These are phyloP conservation scores for Verticillium longisporum DNA, from an alignment of 2,329 filamentous ascomycete genomes.

Conservation along the genomic window DNA sequence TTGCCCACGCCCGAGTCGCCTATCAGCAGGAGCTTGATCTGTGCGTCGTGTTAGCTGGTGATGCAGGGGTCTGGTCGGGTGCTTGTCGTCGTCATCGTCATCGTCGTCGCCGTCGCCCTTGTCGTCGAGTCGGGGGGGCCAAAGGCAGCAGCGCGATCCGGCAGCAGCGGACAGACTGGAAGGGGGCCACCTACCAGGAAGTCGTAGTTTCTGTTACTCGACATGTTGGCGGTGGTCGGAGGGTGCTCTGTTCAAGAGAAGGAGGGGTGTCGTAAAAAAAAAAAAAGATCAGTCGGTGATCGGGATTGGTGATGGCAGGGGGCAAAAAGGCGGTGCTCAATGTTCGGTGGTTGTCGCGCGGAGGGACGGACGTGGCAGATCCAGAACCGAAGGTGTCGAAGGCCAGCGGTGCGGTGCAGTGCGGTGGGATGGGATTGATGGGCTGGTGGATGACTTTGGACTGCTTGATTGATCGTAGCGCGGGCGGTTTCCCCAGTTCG, in stretches of 20 bases:
- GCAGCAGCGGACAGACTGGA: slow-evolving; percentile 9
- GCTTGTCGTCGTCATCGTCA: neutral
- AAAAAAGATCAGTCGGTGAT: neutral
- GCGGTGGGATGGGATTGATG: neutral
- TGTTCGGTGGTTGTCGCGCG: neutral
- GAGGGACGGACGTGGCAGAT: neutral
- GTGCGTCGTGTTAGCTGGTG: slow-evolving; percentile 8
- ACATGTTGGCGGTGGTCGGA: slow-evolving; percentile 55
- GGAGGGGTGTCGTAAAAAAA: neutral
- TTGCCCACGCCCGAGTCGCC: slow-evolving; percentile 96
- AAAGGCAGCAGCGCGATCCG: slow-evolving; percentile 11
- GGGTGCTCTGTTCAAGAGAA: neutral
- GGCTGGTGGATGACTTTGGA: neutral
- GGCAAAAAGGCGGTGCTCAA: neutral
- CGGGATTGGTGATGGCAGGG: neutral
- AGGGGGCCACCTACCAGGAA: slow-evolving; percentile 67
- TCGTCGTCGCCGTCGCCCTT: no score
- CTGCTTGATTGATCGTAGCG: neutral
- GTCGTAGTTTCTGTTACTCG: slow-evolving; percentile 97
- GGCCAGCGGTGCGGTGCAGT: neutral
- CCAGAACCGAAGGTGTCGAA: neutral
- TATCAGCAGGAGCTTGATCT: slow-evolving; percentile 97
- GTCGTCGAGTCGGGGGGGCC: neutral
- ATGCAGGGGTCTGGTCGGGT: neutral
- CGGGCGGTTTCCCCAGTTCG: neutral